These are phyloP conservation scores for Ustilago esculenta DNA, from an alignment of 1,284 basidiomycete genomes.

Conservation along the genomic window DNA sequence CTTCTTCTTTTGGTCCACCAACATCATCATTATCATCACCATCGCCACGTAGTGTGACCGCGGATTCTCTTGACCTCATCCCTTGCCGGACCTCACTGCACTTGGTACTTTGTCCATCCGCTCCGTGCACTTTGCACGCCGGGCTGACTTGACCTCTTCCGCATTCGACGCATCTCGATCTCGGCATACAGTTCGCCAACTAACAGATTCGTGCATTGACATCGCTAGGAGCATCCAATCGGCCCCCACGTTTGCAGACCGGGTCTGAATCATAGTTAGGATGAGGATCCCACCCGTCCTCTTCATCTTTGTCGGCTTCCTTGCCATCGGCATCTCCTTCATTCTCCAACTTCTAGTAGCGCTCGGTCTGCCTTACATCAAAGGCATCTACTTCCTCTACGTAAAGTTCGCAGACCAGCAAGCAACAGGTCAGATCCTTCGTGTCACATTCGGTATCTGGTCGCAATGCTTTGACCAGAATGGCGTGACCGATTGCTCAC, in stretches of 20 bases:
- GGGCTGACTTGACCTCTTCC: slow-evolving; percentile 1
- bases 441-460: slow-evolving; percentile 51
- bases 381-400: slow-evolving; percentile 55
- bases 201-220: too few species aligned
- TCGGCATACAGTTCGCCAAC: too few species aligned
- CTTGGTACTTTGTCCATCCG: slow-evolving; percentile 12
- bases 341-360: slow-evolving; percentile 56
- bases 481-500: slow-evolving; percentile 16
- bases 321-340: slow-evolving; percentile 55
- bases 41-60: not conserved
- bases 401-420: slow-evolving; percentile 27
- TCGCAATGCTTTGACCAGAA: slow-evolving; percentile 39
- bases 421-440: slow-evolving; percentile 2
- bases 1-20: slow-evolving; percentile 10
- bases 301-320: slow-evolving; percentile 50
- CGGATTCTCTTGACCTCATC: not conserved
- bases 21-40: slow-evolving; percentile 2
- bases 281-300: slow-evolving; percentile 36
- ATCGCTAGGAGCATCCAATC: too few species aligned
- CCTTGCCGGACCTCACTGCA: slow-evolving; percentile 2
- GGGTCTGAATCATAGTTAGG: slow-evolving; percentile 1
- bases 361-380: slow-evolving; percentile 55
- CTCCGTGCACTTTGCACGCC: slow-evolving; percentile 22
- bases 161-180: not conserved
- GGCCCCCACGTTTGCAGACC: too few species aligned